phyloP scores from a whole-genome alignment of 208 protist species.

The Leishmania tropica region DNA sequence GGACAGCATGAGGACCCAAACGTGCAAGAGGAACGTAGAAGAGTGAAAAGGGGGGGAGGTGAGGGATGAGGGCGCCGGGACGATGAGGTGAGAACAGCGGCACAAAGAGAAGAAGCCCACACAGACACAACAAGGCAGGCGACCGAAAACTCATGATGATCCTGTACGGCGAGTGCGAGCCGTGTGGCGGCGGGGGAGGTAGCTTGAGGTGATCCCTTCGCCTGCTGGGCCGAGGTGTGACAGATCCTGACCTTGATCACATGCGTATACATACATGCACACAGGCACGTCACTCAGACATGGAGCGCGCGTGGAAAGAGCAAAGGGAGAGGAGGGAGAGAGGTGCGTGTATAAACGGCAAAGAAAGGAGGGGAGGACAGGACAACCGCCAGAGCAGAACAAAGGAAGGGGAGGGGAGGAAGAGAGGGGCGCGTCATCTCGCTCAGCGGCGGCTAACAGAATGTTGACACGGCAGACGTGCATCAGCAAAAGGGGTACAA shows the following conservation, averaged over 20 bases:
- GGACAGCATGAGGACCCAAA: background rate
- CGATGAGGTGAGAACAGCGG: background rate
- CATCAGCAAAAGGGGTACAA: background rate
- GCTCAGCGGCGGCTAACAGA: background rate
- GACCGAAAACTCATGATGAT: background rate
- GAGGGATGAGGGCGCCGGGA: background rate
- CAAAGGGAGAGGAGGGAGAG: background rate
- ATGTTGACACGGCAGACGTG: background rate
- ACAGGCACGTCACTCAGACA: background rate
- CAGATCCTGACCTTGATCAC: background rate
- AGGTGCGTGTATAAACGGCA: background rate
- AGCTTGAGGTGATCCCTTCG: background rate
- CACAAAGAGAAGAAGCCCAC: background rate
- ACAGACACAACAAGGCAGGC: background rate
- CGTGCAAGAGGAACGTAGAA: background rate
- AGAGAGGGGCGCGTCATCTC: background rate
- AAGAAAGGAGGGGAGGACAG: background rate
- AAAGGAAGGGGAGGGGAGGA: too few species aligned
- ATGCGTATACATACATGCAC: conserved; percentile 10
- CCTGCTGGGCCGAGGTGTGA: background rate
- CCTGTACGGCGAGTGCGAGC: background rate
- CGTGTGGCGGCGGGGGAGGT: background rate
- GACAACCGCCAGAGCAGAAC: too few species aligned
- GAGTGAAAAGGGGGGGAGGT: background rate
- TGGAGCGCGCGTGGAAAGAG: background rate